Conservation (phyloP, 2,329 filamentous ascomycete species). For the Exophiala calicioides region DNA sequence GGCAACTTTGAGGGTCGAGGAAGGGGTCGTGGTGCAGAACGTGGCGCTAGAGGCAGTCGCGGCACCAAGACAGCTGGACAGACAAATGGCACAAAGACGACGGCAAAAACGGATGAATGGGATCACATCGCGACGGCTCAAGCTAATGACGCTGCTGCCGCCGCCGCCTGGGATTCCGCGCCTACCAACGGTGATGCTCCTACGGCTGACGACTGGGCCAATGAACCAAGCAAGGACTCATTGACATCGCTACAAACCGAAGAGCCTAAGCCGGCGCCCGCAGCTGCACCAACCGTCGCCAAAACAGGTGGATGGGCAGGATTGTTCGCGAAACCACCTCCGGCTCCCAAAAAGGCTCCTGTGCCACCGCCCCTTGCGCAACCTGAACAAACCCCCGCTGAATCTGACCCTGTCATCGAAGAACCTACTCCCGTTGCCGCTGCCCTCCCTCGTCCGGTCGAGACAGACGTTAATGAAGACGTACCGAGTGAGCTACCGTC, state of each 20-base stretch:
- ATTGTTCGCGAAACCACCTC: constrained; percentile 68
- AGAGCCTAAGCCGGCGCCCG: constrained; percentile 34
- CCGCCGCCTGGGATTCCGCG: constrained; percentile 33
- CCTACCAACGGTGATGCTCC: constrained; percentile 32
- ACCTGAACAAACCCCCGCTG: constrained; percentile 16
- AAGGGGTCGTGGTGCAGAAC: constrained; percentile 48
- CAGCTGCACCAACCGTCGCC: constrained; percentile 18
- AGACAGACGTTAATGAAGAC: constrained; percentile 43
- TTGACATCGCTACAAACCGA: constrained; percentile 34
- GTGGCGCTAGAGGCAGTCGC: constrained; percentile 46
- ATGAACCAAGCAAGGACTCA: constrained; percentile 31
- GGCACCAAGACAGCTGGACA: constrained; percentile 47
- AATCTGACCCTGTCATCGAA: constrained; percentile 34
- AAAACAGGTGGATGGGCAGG: constrained; percentile 62
- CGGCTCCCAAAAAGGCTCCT: constrained; percentile 54
- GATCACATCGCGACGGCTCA: constrained; percentile 20
- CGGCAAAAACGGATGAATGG: constrained; percentile 25
- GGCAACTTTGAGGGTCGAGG: constrained; percentile 50
- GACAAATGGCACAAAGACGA: constrained; percentile 44
- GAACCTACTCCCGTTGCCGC: constrained; percentile 47
- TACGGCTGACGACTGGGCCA: constrained; percentile 31
- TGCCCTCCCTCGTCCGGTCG: constrained; percentile 39
- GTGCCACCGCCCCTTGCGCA: constrained; percentile 34
- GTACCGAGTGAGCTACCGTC: constrained; percentile 30
- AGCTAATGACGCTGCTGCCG: constrained; percentile 31